Evolutionary conservation across 495 filamentous ascomycete genomes (phyloP).

Genomic region (Neurospora sp.): DNA sequence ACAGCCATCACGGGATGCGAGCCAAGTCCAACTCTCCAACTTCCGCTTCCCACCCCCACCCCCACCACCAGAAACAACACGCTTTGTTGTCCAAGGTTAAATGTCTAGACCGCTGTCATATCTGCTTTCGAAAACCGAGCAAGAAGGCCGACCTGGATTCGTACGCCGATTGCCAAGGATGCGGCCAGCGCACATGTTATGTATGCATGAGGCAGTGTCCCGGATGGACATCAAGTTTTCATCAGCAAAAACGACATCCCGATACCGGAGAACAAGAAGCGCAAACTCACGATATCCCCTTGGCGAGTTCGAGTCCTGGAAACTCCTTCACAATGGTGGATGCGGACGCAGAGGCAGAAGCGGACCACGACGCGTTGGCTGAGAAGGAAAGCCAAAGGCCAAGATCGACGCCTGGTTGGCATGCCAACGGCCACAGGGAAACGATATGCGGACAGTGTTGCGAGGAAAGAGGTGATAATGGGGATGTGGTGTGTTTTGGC

Average conservation of each 20-base stretch:
- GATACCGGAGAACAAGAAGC: not conserved
- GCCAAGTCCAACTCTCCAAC: not conserved
- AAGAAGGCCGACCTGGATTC: constrained; percentile 40
- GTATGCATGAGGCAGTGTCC: constrained; percentile 38
- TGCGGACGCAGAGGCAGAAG: constrained; percentile 12
- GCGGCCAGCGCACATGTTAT: constrained; percentile 36
- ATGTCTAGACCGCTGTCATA: constrained; percentile 32
- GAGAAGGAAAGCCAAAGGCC: not conserved
- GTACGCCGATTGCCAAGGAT: constrained; percentile 37
- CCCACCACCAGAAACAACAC: not conserved
- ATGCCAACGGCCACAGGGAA: constrained; percentile 25
- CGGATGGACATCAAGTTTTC: constrained; percentile 19
- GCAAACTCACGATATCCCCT: not conserved
- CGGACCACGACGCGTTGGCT: not conserved
- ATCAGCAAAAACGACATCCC: not conserved
- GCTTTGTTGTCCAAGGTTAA: not conserved
- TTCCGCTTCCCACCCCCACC: not conserved
- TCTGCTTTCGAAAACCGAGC: constrained; percentile 36
- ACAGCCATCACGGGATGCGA: not conserved
- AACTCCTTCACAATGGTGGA: constrained; percentile 33
- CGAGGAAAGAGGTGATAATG: constrained; percentile 32
- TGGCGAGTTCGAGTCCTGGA: constrained; percentile 9
- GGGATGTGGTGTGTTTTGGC: constrained; percentile 37
- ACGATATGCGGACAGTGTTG: constrained; percentile 39
- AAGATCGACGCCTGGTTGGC: constrained; percentile 13